Percentiles rank a stretch among this genome's conserved stretches.
phyloP scores from a whole-genome alignment of 2,329 filamentous ascomycete species.

The Claviceps pazoutovae region DNA sequence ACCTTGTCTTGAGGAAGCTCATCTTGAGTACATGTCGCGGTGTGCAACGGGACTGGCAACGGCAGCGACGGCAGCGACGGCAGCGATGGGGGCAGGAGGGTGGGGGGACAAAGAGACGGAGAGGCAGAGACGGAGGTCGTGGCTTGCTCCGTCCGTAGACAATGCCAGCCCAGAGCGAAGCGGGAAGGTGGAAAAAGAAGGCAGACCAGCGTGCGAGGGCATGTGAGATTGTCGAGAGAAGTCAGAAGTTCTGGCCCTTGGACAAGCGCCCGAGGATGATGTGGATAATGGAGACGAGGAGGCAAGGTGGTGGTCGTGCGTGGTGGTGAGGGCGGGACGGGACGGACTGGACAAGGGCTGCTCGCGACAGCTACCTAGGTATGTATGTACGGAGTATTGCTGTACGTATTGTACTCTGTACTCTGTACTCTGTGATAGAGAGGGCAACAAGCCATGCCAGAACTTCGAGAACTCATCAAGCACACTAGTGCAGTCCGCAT shows the following conservation, averaged over 20 bases:
- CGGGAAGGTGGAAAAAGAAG: neutral
- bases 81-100: neutral
- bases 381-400: too few species aligned
- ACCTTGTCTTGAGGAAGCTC: slow-evolving; percentile 32
- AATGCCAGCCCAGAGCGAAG: neutral
- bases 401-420: too few species aligned
- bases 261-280: neutral
- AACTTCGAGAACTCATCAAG: neutral
- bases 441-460: neutral
- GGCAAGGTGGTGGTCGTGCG: neutral
- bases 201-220: neutral
- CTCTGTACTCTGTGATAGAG: neutral
- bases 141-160: neutral
- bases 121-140: neutral
- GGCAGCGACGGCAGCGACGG: slow-evolving; percentile 4
- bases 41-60: slow-evolving; percentile 12
- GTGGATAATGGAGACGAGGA: neutral
- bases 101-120: neutral
- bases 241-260: neutral
- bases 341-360: neutral
- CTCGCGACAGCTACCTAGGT: too few species aligned
- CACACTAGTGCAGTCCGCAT: neutral
- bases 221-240: neutral
- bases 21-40: slow-evolving; percentile 25
- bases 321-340: slow-evolving; percentile 1